phyloP scores from a whole-genome alignment of 495 filamentous ascomycete species.

The Podospora tetraspora region DNA sequence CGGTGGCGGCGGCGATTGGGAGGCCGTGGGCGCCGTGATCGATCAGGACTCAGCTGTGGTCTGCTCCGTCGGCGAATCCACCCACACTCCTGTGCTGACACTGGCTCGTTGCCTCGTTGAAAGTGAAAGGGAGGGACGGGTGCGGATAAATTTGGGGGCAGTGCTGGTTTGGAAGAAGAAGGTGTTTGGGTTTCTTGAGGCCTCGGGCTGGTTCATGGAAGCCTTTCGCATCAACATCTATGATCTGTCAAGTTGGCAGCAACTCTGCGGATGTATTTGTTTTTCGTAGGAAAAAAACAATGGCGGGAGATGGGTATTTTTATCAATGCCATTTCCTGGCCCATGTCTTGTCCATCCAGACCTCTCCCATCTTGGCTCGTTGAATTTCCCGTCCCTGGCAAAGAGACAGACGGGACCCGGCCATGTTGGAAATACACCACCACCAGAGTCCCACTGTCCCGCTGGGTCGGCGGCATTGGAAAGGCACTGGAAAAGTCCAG shows the following conservation, averaged over 20 bases:
- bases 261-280: neutral
- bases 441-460: too few species aligned
- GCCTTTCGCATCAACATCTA: neutral
- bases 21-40: neutral
- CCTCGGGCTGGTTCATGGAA: neutral
- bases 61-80: neutral
- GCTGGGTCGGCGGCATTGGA: too few species aligned
- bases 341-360: neutral
- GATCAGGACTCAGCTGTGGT: neutral
- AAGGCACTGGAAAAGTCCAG: neutral
- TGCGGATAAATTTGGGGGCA: constrained; percentile 3
- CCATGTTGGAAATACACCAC: too few species aligned
- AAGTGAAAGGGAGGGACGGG: neutral
- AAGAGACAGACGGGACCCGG: neutral
- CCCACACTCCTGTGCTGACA: neutral
- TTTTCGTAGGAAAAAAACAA: neutral
- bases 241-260: neutral
- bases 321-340: neutral
- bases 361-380: neutral
- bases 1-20: neutral
- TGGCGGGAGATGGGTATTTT: neutral
- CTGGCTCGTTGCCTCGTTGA: neutral
- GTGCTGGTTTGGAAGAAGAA: neutral
- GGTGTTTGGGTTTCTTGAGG: neutral
- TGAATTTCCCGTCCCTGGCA: neutral